These are phyloP conservation scores for Blastobotrys terrestris DNA, from an alignment of 805 yeast genomes.

Conservation along the genomic window DNA sequence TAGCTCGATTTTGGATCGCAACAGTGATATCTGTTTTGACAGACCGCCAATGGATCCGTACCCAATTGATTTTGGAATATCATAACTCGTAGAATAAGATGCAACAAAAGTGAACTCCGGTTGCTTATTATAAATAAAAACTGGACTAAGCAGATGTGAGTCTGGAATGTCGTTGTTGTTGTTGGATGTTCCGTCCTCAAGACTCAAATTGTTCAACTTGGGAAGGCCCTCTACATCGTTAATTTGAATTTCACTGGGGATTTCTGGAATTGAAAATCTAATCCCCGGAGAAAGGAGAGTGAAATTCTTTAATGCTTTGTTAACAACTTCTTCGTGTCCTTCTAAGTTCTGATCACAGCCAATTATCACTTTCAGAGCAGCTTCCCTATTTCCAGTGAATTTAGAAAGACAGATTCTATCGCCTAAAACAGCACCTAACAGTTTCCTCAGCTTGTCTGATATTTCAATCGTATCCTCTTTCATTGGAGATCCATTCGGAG, in stretches of 20 bases:
- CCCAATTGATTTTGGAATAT: slow-evolving; percentile 17
- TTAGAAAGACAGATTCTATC: slow-evolving; percentile 46
- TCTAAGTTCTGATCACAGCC: slow-evolving; percentile 25
- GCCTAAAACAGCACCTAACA: slow-evolving; percentile 42
- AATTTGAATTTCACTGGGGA: slow-evolving; percentile 47
- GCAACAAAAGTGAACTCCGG: slow-evolving; percentile 10
- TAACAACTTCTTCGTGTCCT: slow-evolving; percentile 21
- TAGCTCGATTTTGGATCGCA: slow-evolving; percentile 65
- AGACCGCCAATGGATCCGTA: slow-evolving; percentile 77
- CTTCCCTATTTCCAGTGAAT: slow-evolving; percentile 42
- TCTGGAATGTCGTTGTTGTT: no score
- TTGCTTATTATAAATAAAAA: slow-evolving; percentile 12
- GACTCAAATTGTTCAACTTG: slow-evolving; percentile 34
- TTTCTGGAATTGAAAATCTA: slow-evolving; percentile 34
- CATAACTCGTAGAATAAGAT: slow-evolving; percentile 14
- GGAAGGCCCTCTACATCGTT: slow-evolving; percentile 43
- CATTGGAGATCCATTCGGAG: slow-evolving; percentile 20
- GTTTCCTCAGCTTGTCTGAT: slow-evolving; percentile 31
- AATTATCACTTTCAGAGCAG: slow-evolving; percentile 35
- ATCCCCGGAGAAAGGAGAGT: slow-evolving; percentile 26
- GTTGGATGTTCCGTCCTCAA: slow-evolving; percentile 25
- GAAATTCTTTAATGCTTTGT: slow-evolving; percentile 35
- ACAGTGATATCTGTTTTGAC: slow-evolving; percentile 48
- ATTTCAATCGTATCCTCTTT: slow-evolving; percentile 23
- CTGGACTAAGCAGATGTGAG: not conserved